phyloP scores from a whole-genome alignment of 306 rosid genomes.

The Trifolium dubium region DNA sequence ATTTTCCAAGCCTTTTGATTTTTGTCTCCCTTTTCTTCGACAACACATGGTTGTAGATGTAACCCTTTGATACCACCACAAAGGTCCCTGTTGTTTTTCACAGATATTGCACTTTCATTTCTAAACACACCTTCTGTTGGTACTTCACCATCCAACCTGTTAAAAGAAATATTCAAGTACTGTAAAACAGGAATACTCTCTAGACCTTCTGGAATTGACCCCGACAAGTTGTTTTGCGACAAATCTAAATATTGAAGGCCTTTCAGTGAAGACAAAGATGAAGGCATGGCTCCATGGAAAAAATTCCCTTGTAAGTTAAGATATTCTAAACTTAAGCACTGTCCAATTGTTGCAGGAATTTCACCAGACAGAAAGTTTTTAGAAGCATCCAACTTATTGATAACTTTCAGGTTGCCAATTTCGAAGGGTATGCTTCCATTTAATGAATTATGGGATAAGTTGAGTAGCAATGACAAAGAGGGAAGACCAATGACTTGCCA shows the following conservation, averaged over 20 bases:
- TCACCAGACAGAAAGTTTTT: constrained; percentile 42
- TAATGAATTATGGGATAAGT: constrained; percentile 44
- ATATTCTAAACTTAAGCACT: constrained; percentile 38
- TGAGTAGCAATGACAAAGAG: constrained; percentile 30
- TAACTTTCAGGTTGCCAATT: constrained; percentile 35
- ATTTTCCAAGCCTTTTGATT: constrained; percentile 32
- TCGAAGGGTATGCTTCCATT: constrained; percentile 42
- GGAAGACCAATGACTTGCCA: constrained; percentile 35
- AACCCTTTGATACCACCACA: constrained; percentile 38
- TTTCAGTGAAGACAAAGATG: constrained; percentile 44
- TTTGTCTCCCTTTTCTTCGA: constrained; percentile 1
- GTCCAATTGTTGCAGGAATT: constrained; percentile 49
- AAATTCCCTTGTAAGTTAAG: constrained; percentile 42
- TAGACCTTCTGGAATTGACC: constrained; percentile 35
- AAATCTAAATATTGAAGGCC: constrained; percentile 38
- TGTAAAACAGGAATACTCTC: constrained; percentile 7
- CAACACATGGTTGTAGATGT: constrained; percentile 35
- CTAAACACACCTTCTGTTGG: constrained; percentile 26
- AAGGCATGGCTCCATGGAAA: constrained; percentile 44
- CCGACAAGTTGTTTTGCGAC: constrained; percentile 38
- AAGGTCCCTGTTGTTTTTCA: constrained; percentile 29
- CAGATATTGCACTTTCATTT: constrained; percentile 28
- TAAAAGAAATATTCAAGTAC: constrained; percentile 35
- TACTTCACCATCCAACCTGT: constrained; percentile 29
- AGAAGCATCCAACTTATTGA: constrained; percentile 34